phyloP scores from a whole-genome alignment of 2,329 filamentous ascomycete species.

The Macrophomina tecta region DNA sequence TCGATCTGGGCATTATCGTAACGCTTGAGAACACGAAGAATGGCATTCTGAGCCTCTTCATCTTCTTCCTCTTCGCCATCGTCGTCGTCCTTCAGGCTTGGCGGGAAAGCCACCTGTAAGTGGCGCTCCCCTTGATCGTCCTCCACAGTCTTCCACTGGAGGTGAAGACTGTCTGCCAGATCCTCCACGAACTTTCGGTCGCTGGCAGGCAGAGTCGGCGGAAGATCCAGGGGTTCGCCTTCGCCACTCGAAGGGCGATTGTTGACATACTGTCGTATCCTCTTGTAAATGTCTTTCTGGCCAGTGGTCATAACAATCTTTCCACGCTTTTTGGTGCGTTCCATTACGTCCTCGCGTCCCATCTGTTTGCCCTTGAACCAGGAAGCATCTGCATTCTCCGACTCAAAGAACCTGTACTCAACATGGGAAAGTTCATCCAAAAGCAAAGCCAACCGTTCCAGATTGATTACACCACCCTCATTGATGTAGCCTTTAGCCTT shows the following conservation, averaged over 20 bases:
- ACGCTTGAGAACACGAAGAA: slow-evolving; percentile 82
- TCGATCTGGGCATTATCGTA: slow-evolving; percentile 90
- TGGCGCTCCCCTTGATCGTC: slow-evolving; percentile 69
- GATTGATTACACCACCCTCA: slow-evolving; percentile 89
- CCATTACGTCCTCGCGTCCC: slow-evolving; percentile 70
- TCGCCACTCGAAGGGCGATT: slow-evolving; percentile 61
- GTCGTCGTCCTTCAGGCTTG: slow-evolving; percentile 54
- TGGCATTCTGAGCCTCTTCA: slow-evolving; percentile 82
- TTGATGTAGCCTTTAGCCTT: slow-evolving; percentile 94
- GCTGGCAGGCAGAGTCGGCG: slow-evolving; percentile 73
- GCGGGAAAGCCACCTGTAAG: slow-evolving; percentile 67
- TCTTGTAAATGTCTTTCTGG: slow-evolving; percentile 82
- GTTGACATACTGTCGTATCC: slow-evolving; percentile 81
- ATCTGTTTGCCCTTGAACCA: slow-evolving; percentile 91
- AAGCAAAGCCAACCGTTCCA: slow-evolving; percentile 77
- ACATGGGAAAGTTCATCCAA: slow-evolving; percentile 85
- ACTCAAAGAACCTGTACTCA: slow-evolving; percentile 91
- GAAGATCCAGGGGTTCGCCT: slow-evolving; percentile 70
- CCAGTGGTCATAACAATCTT: slow-evolving; percentile 76
- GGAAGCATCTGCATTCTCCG: slow-evolving; percentile 83
- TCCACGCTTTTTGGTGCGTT: slow-evolving; percentile 64
- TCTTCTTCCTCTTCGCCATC: slow-evolving; percentile 72
- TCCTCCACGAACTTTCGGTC: slow-evolving; percentile 95
- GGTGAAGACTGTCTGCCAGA: slow-evolving; percentile 71
- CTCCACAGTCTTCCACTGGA: slow-evolving; percentile 69